Base-by-base conservation (phyloP, 441 rosid genomes). In the Erodium texanum region DNA sequence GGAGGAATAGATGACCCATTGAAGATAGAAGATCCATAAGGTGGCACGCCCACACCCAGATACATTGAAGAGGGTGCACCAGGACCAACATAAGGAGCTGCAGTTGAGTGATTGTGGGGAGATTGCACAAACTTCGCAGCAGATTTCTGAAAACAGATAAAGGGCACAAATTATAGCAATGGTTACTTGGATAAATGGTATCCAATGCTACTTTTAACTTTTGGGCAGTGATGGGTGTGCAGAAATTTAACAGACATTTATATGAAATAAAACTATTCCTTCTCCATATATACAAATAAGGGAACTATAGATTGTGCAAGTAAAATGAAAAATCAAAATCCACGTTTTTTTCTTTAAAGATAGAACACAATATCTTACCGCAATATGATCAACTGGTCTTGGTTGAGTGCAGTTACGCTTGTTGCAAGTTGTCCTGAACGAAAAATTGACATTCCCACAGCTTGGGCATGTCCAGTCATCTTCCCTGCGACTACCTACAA, bases 391-490 rank as follows among this genome's bases (percentile, higher is more conserved):
- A 36, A 96, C 96, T 66, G 99, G 99, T 80, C 98, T 82, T 15
- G 97, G 87, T 69, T 92, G 98, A 56, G 97, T 88, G 69, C 99
- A 95, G 76, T 92, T 95, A 38, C 97, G 98, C 99, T 92, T 95
- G 73, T 95, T 95, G 74, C 99, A 95, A 59, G 98, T 92, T 36
- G 96, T 95, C 84, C 98, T 82, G 70, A 95, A 95, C 3, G 98
- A 90, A 79, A 95, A 95, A 66, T 95, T 95, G 71, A 90, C 99
- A 79, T 95, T 95, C 66, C 96, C 95, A 74, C 99, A 95, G 71
- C 95, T 95, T 7, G 98, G 96, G 43, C 98, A 95, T 34, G 96
- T 92, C 99, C 98, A 95, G 72, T 95, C 99, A 80, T 92, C 98
- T 72, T 95, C 99, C 81, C 99, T 86, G 8, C 99, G 93, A 65